Percentiles rank a stretch among this genome's conserved stretches.
phyloP scores from a whole-genome alignment of 2,329 filamentous ascomycete species.

The Phyllosticta paracitricarpa region DNA sequence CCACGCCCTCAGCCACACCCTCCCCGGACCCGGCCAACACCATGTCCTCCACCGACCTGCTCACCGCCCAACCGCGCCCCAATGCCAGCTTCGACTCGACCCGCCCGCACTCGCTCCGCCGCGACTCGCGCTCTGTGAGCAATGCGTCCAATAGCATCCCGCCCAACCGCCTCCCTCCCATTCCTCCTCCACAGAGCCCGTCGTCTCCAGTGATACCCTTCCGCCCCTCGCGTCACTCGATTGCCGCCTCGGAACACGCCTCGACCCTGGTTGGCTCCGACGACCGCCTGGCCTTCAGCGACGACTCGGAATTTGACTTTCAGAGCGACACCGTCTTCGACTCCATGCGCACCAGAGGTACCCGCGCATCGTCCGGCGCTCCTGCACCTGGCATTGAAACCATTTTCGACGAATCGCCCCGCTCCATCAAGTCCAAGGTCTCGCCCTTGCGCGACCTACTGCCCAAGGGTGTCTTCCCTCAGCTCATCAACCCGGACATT shows the following conservation, averaged over 20 bases:
- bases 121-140: slow-evolving; percentile 8
- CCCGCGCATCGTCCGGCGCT: slow-evolving; percentile 53
- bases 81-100: slow-evolving; percentile 10
- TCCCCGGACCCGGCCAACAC: slow-evolving; percentile 9
- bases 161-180: slow-evolving; percentile 1
- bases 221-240: slow-evolving; percentile 35
- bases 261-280: slow-evolving; percentile 64
- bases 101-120: slow-evolving; percentile 4
- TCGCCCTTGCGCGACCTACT: slow-evolving; percentile 39
- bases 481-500: slow-evolving; percentile 32
- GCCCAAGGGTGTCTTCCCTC: slow-evolving; percentile 35
- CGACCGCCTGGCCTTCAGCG: slow-evolving; percentile 54
- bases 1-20: slow-evolving; percentile 7
- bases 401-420: slow-evolving; percentile 72
- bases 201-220: slow-evolving; percentile 17
- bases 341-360: slow-evolving; percentile 62
- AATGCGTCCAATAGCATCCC: slow-evolving; percentile 9
- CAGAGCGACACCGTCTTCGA: slow-evolving; percentile 71
- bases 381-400: slow-evolving; percentile 65
- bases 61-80: not conserved
- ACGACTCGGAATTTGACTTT: slow-evolving; percentile 70
- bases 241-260: slow-evolving; percentile 47
- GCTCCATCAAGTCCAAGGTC: slow-evolving; percentile 34
- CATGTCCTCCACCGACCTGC: slow-evolving; percentile 19
- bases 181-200: slow-evolving; percentile 3